Base-by-base conservation (phyloP, 768 basidiomycete genomes). In the Phallus indusiatus region DNA sequence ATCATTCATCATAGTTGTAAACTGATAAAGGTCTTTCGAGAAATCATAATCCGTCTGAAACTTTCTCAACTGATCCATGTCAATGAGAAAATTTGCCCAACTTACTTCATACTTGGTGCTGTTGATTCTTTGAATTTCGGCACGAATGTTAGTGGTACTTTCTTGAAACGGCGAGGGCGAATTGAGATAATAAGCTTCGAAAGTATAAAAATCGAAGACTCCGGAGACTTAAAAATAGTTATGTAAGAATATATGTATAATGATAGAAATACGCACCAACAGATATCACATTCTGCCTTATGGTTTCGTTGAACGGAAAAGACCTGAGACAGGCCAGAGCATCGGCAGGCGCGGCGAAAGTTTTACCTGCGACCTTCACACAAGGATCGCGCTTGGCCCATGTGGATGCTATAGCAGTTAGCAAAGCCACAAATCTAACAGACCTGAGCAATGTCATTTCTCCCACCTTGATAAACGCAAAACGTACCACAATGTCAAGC, bases 41-140 rank as follows among this genome's bases (percentile, higher is more conserved):
- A 86, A 84, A 65, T 83, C 83, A 61, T 82, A 86, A 62, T 85
- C 83, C 8, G 82, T 82, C 81, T 86, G 55, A 5, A 22, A 8
- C 28, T 7, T 28, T 7, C 7, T 28, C 28, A 28, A 7, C 28
- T 28, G 28, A 7, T 3, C 28, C 7, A 28, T 2, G 7, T 28
- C 4, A 28, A 3, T 28, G 4, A 28, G 28, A 28, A 7, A 28
- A 20, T 4, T 28, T 54, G 12, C 5, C 7, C 6, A 28, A 20
- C 70, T 57, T 59, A 81, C 81, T 62, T 67, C 67, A 53, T 76
- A 85, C 47, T 68, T 71, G 4, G 80, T 79, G 1, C 64, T 66
- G 60, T 79, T 79, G 37, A 85, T 76, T 55, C 73, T 71, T 1
- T 72, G 71, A 28, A 85, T 67, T 1, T 76, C 74, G 0, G 72